A percentile compares a stretch with the other conserved stretches of the same genome.
Evolutionary conservation across 768 basidiomycete species (phyloP).

Genomic region (Russula dissimulans): DNA sequence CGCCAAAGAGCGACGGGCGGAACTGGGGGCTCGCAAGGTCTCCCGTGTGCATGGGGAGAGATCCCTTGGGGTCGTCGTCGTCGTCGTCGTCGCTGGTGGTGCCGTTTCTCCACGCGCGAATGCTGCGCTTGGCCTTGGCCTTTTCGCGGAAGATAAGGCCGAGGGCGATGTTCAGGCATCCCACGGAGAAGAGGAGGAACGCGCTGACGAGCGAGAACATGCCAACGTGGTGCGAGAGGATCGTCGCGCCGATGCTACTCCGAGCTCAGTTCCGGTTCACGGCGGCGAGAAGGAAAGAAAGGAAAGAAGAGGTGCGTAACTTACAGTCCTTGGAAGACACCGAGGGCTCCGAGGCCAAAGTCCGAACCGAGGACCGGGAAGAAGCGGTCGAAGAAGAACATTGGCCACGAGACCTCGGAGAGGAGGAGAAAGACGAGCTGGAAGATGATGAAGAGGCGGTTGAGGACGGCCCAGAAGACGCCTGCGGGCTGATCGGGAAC

Average conservation of each 20-base stretch:
- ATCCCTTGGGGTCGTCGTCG: no score
- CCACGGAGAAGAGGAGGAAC: constrained; percentile 77
- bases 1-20: constrained; percentile 21
- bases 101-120: constrained; percentile 57
- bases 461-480: constrained; percentile 85
- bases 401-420: constrained; percentile 78
- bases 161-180: constrained; percentile 73
- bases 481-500: constrained; percentile 90
- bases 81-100: constrained; percentile 35
- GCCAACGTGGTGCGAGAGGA: constrained; percentile 69
- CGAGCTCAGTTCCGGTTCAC: not conserved
- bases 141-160: constrained; percentile 70
- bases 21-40: constrained; percentile 30
- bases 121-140: constrained; percentile 55
- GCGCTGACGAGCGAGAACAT: constrained; percentile 77
- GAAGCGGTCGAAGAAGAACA: constrained; percentile 68
- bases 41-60: constrained; percentile 41
- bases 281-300: constrained; percentile 5
- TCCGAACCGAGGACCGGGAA: constrained; percentile 79
- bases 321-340: constrained; percentile 84
- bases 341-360: constrained; percentile 82
- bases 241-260: constrained; percentile 55
- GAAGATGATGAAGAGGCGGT: constrained; percentile 79
- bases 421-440: constrained; percentile 73
- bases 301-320: constrained; percentile 25